These are phyloP conservation scores for Fagopyrum homotropicum DNA, from an alignment of 148 eudicot genomes.

Conservation along the genomic window DNA sequence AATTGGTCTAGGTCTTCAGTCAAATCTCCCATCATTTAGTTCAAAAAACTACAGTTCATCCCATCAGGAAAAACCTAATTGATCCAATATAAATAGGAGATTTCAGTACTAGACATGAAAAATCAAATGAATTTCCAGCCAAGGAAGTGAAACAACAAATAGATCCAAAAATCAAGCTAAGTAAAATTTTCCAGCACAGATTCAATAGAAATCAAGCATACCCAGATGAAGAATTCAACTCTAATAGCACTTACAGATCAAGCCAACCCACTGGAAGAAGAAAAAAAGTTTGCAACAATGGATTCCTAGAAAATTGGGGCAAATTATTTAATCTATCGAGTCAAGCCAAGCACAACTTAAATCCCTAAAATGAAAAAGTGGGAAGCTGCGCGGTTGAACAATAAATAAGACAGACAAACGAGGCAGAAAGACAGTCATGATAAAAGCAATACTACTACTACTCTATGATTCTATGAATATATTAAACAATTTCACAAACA, in stretches of 20 bases:
- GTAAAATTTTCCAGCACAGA: background rate
- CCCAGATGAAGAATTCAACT: background rate
- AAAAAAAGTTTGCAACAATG: background rate
- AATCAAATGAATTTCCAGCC: background rate
- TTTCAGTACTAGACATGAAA: background rate
- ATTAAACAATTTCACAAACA: slow-evolving; percentile 3
- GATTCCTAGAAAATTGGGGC: background rate
- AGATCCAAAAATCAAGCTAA: background rate
- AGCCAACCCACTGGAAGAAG: background rate
- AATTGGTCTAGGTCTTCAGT: slow-evolving; percentile 47
- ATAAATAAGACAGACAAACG: slow-evolving; percentile 8
- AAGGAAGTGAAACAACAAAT: background rate
- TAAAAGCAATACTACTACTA: slow-evolving; percentile 1
- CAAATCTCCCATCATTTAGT: slow-evolving; percentile 23
- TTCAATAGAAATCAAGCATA: background rate
- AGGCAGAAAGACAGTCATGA: slow-evolving; percentile 8
- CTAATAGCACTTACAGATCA: background rate
- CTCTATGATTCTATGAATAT: background rate
- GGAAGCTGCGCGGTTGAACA: slow-evolving; percentile 11
- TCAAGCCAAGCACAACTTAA: background rate
- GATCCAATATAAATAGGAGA: slow-evolving; percentile 7
- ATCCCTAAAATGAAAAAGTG: slow-evolving; percentile 7
- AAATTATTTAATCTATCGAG: background rate
- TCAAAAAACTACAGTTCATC: slow-evolving; percentile 23
- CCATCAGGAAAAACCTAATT: slow-evolving; percentile 16